Evolutionary conservation across 2,329 filamentous ascomycete species (phyloP).

Genomic region (Knufia fluminis): DNA sequence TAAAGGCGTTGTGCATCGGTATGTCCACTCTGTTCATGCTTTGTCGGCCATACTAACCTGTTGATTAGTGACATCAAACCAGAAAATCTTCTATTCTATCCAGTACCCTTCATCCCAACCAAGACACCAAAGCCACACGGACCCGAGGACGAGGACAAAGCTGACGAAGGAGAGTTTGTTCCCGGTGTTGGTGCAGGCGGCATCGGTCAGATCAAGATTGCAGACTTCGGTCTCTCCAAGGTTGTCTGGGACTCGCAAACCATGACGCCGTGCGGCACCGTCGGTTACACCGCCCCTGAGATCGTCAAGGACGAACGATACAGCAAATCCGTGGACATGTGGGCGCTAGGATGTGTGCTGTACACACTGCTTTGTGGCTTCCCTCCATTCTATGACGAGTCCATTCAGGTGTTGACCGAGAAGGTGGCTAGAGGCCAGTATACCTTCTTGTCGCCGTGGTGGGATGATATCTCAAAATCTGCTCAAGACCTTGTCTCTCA

Average conservation of each 20-base stretch:
- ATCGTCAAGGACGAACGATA: conserved; percentile 99
- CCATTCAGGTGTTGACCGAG: conserved; percentile 90
- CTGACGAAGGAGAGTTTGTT: conserved; percentile 89
- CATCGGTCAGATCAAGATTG: conserved; percentile 93
- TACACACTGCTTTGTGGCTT: conserved; percentile 97
- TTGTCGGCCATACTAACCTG: conserved; percentile 28
- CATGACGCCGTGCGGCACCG: conserved; percentile 98
- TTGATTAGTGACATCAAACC: conserved; percentile 82
- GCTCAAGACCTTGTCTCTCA: conserved; percentile 92
- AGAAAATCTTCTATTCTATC: conserved; percentile 86
- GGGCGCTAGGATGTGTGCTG: conserved; percentile 91
- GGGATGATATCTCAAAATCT: conserved; percentile 94
- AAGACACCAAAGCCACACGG: conserved; percentile 70
- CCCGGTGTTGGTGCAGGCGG: conserved; percentile 73
- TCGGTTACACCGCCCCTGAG: conserved; percentile 97
- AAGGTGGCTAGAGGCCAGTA: conserved; percentile 96
- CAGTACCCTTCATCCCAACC: conserved; percentile 69
- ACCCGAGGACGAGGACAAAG: conserved; percentile 92
- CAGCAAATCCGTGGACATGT: conserved; percentile 99
- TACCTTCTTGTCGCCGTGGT: conserved; percentile 97
- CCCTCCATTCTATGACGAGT: conserved; percentile 93
- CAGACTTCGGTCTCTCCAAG: conserved; percentile 95
- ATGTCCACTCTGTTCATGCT: conserved; percentile 30
- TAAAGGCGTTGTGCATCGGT: conserved; percentile 94
- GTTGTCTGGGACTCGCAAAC: conserved; percentile 97